phyloP scores from a whole-genome alignment of 83 land plant genomes.

The Picea abies region DNA sequence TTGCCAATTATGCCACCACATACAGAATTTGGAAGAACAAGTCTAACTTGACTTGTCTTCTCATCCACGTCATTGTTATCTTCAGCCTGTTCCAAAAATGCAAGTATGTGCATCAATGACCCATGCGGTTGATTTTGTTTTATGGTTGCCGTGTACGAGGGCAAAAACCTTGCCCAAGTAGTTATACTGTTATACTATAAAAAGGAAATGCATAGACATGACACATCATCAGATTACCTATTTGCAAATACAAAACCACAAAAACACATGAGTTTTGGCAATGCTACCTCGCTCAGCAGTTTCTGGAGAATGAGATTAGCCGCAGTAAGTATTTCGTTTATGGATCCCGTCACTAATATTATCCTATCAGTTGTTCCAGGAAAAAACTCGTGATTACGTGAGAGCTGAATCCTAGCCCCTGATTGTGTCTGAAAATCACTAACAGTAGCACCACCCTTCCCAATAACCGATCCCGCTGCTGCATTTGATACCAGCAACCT shows the following conservation, averaged over 20 bases:
- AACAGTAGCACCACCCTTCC: slow-evolving; percentile 94
- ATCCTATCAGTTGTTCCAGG: slow-evolving; percentile 95
- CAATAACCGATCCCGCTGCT: slow-evolving; percentile 94
- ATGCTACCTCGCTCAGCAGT: slow-evolving; percentile 70
- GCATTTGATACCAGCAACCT: slow-evolving; percentile 89
- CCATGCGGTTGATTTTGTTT: not conserved
- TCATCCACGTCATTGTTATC: slow-evolving; percentile 59
- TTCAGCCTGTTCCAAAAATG: slow-evolving; percentile 38
- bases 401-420: slow-evolving; percentile 90
- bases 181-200: too few species aligned
- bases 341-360: slow-evolving; percentile 68
- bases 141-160: not conserved
- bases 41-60: slow-evolving; percentile 62
- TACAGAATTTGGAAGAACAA: slow-evolving; percentile 84
- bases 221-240: not conserved
- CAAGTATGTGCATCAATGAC: not conserved
- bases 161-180: not conserved
- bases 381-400: slow-evolving; percentile 87
- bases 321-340: slow-evolving; percentile 70
- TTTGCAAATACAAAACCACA: not conserved
- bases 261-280: not conserved
- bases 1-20: slow-evolving; percentile 97
- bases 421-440: slow-evolving; percentile 88
- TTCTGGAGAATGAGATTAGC: slow-evolving; percentile 70
- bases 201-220: too few species aligned